These are phyloP conservation scores for Spinacia oleracea DNA, from an alignment of 179 eudicot species.

Conservation along the genomic window DNA sequence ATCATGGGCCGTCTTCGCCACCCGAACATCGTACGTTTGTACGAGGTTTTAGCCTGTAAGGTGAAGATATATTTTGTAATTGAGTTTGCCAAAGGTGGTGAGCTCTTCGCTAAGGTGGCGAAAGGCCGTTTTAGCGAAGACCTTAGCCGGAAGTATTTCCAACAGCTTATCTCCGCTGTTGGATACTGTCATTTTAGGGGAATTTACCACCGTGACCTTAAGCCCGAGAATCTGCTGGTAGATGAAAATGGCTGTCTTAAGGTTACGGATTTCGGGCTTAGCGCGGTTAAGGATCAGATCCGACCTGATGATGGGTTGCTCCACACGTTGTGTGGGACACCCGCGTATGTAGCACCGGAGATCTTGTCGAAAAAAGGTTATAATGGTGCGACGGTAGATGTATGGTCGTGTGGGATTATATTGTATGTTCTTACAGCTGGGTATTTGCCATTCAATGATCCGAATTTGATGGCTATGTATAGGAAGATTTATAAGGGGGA, in stretches of 20 bases:
- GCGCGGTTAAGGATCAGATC: constrained; percentile 29
- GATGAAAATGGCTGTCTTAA: constrained; percentile 43
- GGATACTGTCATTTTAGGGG: constrained; percentile 45
- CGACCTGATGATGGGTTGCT: constrained; percentile 25
- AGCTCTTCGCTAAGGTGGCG: constrained; percentile 48
- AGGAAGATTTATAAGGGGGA: constrained; percentile 47
- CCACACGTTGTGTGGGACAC: constrained; percentile 47
- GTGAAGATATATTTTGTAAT: constrained; percentile 43
- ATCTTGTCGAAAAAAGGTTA: constrained; percentile 45
- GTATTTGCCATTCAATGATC: constrained; percentile 42
- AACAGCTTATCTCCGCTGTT: constrained; percentile 41
- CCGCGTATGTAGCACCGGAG: constrained; percentile 54
- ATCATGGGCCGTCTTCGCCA: constrained; percentile 40
- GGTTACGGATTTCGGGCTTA: constrained; percentile 46
- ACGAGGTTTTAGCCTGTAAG: constrained; percentile 41
- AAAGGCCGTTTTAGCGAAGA: constrained; percentile 51
- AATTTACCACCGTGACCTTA: constrained; percentile 45
- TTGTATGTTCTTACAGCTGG: constrained; percentile 46
- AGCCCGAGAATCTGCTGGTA: constrained; percentile 42
- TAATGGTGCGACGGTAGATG: constrained; percentile 39
- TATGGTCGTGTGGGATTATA: constrained; percentile 48
- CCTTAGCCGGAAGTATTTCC: constrained; percentile 35
- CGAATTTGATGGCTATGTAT: constrained; percentile 47
- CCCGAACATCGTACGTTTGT: constrained; percentile 39
- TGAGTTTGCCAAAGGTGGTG: constrained; percentile 46